phyloP scores from a whole-genome alignment of 495 filamentous ascomycete species.

The Hypoxylon lenormandii region DNA sequence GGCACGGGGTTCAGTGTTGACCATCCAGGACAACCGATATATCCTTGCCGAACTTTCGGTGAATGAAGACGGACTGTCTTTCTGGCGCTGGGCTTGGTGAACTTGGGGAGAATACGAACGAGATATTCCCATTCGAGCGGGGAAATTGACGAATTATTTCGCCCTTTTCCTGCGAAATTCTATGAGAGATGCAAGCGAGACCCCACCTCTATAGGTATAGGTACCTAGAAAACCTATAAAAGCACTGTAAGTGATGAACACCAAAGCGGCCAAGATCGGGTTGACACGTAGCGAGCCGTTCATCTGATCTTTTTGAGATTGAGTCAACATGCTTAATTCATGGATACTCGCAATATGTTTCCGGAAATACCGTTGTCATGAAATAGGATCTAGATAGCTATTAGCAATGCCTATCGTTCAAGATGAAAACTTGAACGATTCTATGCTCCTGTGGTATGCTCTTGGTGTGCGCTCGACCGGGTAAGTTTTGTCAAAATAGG shows the following conservation, averaged over 20 bases:
- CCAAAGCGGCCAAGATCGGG: slow-evolving; percentile 16
- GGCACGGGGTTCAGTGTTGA: slow-evolving; percentile 3
- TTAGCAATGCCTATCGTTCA: background rate
- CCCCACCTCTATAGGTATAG: slow-evolving; percentile 25
- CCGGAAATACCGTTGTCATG: too few species aligned
- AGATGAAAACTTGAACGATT: background rate
- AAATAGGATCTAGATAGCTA: background rate
- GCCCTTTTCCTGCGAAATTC: slow-evolving; percentile 7
- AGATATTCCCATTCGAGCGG: slow-evolving; percentile 34
- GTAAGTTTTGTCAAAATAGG: slow-evolving; percentile 1
- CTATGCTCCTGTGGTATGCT: background rate
- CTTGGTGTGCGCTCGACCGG: background rate
- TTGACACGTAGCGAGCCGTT: slow-evolving; percentile 36
- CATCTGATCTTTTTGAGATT: slow-evolving; percentile 26
- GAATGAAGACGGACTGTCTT: slow-evolving; percentile 11
- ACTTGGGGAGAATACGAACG: slow-evolving; percentile 8
- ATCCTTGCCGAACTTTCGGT: slow-evolving; percentile 32
- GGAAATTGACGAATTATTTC: slow-evolving; percentile 18
- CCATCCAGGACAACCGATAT: slow-evolving; percentile 4
- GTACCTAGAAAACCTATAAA: slow-evolving; percentile 9
- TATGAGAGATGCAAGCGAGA: slow-evolving; percentile 19
- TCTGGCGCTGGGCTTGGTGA: background rate
- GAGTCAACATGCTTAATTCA: slow-evolving; percentile 16
- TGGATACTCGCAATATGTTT: background rate
- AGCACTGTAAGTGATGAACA: slow-evolving; percentile 14